A percentile compares a stretch with the other conserved stretches of the same genome.
Conservation (phyloP, 768 basidiomycete genomes). For the Fibroporia radiculosa region DNA sequence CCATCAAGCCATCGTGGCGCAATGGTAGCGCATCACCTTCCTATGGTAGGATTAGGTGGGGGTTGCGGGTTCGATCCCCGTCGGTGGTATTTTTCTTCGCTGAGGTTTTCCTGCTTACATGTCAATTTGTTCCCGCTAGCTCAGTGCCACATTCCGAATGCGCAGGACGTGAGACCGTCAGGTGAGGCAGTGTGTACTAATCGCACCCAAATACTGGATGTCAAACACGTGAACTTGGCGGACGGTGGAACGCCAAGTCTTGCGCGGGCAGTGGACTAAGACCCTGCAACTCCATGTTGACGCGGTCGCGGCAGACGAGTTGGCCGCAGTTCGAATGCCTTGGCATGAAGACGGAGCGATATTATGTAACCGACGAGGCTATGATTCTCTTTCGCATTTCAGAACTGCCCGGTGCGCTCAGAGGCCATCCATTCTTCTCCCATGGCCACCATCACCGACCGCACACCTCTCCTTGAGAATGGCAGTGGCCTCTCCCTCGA, state of each 20-base stretch:
- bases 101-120: background rate
- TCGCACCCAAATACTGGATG: no score
- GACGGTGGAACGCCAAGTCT: no score
- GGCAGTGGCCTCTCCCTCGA: slow-evolving; percentile 22
- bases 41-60: slow-evolving; percentile 22
- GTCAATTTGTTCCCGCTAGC: background rate
- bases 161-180: background rate
- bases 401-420: background rate
- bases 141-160: slow-evolving; percentile 23
- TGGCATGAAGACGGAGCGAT: background rate
- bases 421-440: background rate
- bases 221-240: no score
- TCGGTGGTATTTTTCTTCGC: slow-evolving; percentile 25
- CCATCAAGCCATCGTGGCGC: slow-evolving; percentile 29
- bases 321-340: background rate
- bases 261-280: no score
- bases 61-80: slow-evolving; percentile 29
- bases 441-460: slow-evolving; percentile 29
- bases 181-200: no score
- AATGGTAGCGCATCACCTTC: slow-evolving; percentile 30
- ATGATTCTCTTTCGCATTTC: slow-evolving; percentile 1
- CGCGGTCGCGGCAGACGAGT: no score
- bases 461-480: slow-evolving; percentile 41
- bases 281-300: no score
- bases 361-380: slow-evolving; percentile 4